phyloP scores from a whole-genome alignment of 1,284 basidiomycete species.

The Peniophora sp. region DNA sequence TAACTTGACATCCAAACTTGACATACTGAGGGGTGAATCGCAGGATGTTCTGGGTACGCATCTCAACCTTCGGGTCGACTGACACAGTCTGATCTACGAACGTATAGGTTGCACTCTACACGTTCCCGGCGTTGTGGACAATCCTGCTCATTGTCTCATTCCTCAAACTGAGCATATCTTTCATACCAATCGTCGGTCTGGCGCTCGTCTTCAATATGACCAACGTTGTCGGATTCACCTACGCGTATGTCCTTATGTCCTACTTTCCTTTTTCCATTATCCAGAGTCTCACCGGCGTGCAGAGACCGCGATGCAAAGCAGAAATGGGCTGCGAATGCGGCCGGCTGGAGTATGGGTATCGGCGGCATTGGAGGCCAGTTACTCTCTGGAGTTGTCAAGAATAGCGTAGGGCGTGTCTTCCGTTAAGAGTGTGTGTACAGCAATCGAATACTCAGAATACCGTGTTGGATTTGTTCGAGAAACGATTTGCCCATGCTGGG shows the following conservation, averaged over 20 bases:
- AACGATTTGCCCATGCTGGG: too few species aligned
- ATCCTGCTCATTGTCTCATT: conserved; percentile 82
- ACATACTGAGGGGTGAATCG: conserved; percentile 6
- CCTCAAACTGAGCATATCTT: conserved; percentile 84
- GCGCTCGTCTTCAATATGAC: conserved; percentile 89
- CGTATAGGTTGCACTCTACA: conserved; percentile 74
- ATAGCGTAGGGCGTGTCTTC: conserved; percentile 73
- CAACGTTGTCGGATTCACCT: conserved; percentile 89
- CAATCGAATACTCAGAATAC: too few species aligned
- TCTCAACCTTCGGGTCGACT: background rate
- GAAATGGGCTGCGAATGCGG: conserved; percentile 69
- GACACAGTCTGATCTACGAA: background rate
- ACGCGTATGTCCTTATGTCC: conserved; percentile 62
- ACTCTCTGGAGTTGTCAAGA: conserved; percentile 72
- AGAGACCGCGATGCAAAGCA: conserved; percentile 87
- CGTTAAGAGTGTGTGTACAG: conserved; percentile 10
- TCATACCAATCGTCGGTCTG: conserved; percentile 81
- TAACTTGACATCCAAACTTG: background rate
- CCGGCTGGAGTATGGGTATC: conserved; percentile 56
- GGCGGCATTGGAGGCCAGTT: conserved; percentile 77
- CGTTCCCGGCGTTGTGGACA: conserved; percentile 85
- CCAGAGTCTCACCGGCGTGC: conserved; percentile 4
- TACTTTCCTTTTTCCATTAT: conserved; percentile 1
- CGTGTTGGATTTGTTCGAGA: too few species aligned
- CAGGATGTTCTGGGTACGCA: conserved; percentile 86